Conservation (phyloP, 1,284 basidiomycete genomes). For the Apiotrichum brassicae region DNA sequence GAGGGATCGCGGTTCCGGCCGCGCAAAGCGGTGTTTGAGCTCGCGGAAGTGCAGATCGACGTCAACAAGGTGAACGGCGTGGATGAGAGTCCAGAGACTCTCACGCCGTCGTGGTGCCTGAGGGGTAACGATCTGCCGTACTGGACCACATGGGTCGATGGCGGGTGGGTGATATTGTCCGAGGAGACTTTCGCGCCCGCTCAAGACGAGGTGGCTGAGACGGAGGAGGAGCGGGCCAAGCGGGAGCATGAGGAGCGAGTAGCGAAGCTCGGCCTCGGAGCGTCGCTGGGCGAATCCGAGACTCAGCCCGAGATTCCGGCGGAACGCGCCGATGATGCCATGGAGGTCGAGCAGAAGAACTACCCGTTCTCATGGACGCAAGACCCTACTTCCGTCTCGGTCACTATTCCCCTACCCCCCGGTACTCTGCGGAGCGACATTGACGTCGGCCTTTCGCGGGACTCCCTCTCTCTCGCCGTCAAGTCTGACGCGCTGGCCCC, state of each 20-base stretch:
- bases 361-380: constrained; percentile 89
- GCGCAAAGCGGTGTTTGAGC: neutral
- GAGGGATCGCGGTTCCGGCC: neutral
- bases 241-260: constrained; percentile 13
- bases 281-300: constrained; percentile 8
- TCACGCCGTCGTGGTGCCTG: constrained; percentile 57
- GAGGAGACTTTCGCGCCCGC: constrained; percentile 20
- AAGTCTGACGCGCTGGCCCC: constrained; percentile 42
- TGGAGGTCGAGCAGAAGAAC: constrained; percentile 10
- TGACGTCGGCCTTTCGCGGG: constrained; percentile 59
- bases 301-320: neutral
- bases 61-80: constrained; percentile 15
- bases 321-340: neutral
- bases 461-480: constrained; percentile 53
- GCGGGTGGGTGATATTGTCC: constrained; percentile 35
- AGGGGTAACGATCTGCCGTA: constrained; percentile 66
- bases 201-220: constrained; percentile 5
- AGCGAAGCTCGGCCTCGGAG: constrained; percentile 31
- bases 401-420: constrained; percentile 73
- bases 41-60: neutral
- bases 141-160: constrained; percentile 25
- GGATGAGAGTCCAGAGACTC: constrained; percentile 44
- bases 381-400: constrained; percentile 68
- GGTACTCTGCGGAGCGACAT: constrained; percentile 60
- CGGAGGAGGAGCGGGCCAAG: constrained; percentile 15